Percentiles rank a stretch among this genome's conserved stretches.
phyloP scores from a whole-genome alignment of 805 yeast species.

The Yarrowia yakushimensis region DNA sequence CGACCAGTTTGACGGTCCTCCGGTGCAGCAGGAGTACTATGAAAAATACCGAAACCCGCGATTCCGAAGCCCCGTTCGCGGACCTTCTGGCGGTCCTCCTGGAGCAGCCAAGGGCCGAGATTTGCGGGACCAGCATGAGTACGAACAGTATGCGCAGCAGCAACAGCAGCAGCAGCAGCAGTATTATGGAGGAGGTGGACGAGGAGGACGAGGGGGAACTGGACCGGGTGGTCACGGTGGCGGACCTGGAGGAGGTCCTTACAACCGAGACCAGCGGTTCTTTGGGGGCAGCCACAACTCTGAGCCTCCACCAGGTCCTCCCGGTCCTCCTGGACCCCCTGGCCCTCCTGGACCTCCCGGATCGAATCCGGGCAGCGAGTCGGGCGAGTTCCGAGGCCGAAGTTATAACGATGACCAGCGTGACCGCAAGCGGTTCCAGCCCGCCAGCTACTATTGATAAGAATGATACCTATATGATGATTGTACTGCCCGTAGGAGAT shows the following conservation, averaged over 20 bases:
- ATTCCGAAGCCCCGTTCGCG: constrained; percentile 21
- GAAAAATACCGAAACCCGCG: constrained; percentile 21
- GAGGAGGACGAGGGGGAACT: not conserved
- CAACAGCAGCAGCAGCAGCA: not conserved
- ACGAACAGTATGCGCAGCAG: constrained; percentile 8
- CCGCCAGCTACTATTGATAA: constrained; percentile 24
- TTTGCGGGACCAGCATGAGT: constrained; percentile 5
- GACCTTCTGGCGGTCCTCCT: not conserved
- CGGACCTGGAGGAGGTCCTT: not conserved
- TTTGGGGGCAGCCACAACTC: constrained; percentile 1
- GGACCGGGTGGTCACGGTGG: not conserved
- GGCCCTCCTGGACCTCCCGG: constrained; percentile 20
- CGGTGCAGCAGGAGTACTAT: constrained; percentile 10
- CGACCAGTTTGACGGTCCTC: constrained; percentile 22
- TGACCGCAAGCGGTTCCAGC: constrained; percentile 22
- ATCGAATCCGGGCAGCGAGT: not conserved
- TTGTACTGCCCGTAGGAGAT: not conserved
- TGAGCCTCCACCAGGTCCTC: not conserved
- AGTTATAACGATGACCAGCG: constrained; percentile 16
- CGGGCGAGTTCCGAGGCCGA: constrained; percentile 16
- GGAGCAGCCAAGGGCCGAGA: not conserved
- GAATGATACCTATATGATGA: constrained; percentile 15
- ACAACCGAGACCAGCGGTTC: constrained; percentile 14
- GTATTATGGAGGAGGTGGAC: not conserved
- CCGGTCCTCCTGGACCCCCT: not conserved